A percentile compares a stretch with the other conserved stretches of the same genome.
These are phyloP conservation scores for Drechslerella coelobrocha DNA, from an alignment of 2,329 filamentous ascomycete species.

Conservation along the genomic window DNA sequence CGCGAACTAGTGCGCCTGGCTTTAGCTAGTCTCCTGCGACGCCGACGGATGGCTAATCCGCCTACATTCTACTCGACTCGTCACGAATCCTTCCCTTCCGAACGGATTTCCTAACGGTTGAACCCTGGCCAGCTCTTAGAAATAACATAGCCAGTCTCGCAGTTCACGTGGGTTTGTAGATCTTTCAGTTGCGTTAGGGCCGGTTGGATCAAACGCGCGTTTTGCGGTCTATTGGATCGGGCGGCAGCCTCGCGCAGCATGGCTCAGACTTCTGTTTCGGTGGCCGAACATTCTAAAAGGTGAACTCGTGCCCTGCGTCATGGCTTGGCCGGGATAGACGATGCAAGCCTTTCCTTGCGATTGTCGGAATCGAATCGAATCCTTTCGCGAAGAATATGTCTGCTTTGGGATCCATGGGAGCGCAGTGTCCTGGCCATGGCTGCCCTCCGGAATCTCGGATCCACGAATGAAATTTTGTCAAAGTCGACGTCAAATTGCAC, in stretches of 20 bases:
- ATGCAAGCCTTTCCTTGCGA: not conserved
- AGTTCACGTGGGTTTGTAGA: not conserved
- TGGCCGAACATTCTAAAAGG: too few species aligned
- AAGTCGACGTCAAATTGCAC: too few species aligned
- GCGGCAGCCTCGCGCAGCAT: not conserved
- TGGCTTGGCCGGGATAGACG: not conserved
- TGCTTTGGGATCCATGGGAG: not conserved
- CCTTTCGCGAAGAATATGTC: not conserved
- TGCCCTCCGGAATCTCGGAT: not conserved
- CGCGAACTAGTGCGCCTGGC: slow-evolving; percentile 6
- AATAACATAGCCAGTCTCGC: not conserved
- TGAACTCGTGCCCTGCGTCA: not conserved
- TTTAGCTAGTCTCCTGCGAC: not conserved
- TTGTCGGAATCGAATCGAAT: not conserved
- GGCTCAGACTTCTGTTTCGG: too few species aligned
- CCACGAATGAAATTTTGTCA: too few species aligned
- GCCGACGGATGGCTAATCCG: too few species aligned
- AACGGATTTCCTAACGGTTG: not conserved
- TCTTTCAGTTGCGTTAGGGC: not conserved
- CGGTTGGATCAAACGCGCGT: not conserved
- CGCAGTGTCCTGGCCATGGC: not conserved
- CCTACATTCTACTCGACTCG: too few species aligned
- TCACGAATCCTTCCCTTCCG: not conserved
- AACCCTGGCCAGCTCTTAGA: not conserved
- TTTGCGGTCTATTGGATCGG: not conserved